These are phyloP conservation scores for Aspergillus hancockii DNA, from an alignment of 495 filamentous ascomycete genomes.

Conservation along the genomic window DNA sequence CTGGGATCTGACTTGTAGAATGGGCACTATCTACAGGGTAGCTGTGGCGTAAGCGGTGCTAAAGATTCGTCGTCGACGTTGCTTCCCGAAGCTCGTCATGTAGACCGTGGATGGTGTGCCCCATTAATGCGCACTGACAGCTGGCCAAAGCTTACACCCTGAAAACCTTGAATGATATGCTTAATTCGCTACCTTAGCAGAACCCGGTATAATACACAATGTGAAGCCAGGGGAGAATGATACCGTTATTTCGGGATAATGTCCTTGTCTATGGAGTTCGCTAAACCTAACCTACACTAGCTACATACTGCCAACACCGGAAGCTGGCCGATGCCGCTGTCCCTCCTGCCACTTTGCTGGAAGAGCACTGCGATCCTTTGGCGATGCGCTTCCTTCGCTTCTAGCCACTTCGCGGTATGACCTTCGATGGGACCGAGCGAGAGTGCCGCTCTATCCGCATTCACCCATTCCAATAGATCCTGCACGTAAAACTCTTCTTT, in stretches of 20 bases:
- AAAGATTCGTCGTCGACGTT: background rate
- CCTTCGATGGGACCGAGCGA: slow-evolving; percentile 40
- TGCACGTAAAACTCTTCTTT: slow-evolving; percentile 56
- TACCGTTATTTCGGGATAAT: background rate
- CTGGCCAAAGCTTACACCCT: background rate
- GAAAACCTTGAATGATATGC: background rate
- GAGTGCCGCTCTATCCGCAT: slow-evolving; percentile 29
- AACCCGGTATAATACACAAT: background rate
- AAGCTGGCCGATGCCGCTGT: slow-evolving; percentile 18
- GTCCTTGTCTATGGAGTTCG: background rate
- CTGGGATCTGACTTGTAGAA: background rate
- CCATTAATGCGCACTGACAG: background rate
- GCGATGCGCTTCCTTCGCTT: slow-evolving; percentile 31
- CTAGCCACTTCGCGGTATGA: slow-evolving; percentile 47
- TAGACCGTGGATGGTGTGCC: slow-evolving; percentile 23
- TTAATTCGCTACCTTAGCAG: background rate
- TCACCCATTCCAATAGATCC: slow-evolving; percentile 55
- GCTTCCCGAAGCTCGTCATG: slow-evolving; percentile 26
- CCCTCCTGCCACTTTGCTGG: slow-evolving; percentile 12
- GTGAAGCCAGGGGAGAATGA: background rate
- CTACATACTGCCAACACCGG: slow-evolving; percentile 13
- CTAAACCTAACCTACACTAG: background rate
- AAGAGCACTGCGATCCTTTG: slow-evolving; percentile 27
- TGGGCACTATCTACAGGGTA: background rate
- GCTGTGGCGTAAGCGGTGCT: slow-evolving; percentile 2